Base-by-base conservation (phyloP, 1,284 basidiomycete species). In the Earliella scabrosa region DNA sequence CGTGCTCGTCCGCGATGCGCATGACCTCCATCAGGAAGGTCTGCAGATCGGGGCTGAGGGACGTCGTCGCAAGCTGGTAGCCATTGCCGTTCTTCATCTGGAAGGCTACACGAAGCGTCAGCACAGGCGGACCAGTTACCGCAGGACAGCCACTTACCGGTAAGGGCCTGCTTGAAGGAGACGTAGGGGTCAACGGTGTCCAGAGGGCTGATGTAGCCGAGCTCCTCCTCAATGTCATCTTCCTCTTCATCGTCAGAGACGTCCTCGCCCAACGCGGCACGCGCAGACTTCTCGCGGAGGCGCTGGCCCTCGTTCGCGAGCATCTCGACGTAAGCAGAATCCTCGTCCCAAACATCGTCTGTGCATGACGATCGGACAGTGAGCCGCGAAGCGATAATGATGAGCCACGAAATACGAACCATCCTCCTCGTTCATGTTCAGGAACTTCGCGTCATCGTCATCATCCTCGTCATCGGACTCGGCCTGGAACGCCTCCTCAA, bases 271-370 rank as follows among this genome's bases (percentile, higher is more conserved):
- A 70, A 65, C 18, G 69, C 71, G 53, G 69, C 71, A 63, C 75
- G 81, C 47, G 81, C 80, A 1, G 81, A 80, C 61, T 82, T 83
- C 59, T 83, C 82, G 58, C 87, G 81, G 50, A 90, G 78, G 51
- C 89, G 86, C 21, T 83, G 86, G 45, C 88, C 90, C 82, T 93
- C 90, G 64, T 84, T 85, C 9, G 90, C 90, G 38, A 93, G 79
- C 80, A 91, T 78, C 70, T 93, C 91, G 46, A 92, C 77, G 67
- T 92, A 92, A 2, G 86, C 88, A 3, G 90, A 90, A 63, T 93
- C 91, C 57, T 90, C 87, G 65, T 93, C 91, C 87, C 88, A 92
- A 16, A 93, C 89, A 67, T 92, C 90, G 63, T 87, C 87, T 86
- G 63, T 11, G 57, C 49, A 53, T 40, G 65, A 47, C 31, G 44